A percentile compares a stretch with the other conserved stretches of the same genome.
These are phyloP conservation scores for Wickerhamomyces pijperi DNA, from an alignment of 805 yeast genomes.

Conservation along the genomic window DNA sequence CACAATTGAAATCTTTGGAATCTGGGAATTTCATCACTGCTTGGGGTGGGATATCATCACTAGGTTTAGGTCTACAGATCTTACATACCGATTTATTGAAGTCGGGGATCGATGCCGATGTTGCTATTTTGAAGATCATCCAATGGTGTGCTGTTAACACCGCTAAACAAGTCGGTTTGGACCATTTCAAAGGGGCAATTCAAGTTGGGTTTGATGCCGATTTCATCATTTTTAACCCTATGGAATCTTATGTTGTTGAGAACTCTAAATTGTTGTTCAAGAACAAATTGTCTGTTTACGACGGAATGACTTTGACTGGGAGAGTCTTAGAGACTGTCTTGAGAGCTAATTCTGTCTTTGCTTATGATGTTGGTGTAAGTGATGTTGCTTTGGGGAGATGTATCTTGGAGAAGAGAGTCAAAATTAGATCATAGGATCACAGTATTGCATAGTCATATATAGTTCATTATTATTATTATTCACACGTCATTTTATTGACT, in stretches of 20 bases:
- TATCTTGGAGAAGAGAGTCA: constrained; percentile 52
- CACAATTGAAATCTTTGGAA: constrained; percentile 71
- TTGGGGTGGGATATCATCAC: constrained; percentile 95
- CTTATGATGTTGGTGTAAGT: constrained; percentile 40
- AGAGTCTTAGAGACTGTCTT: constrained; percentile 70
- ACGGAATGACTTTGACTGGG: constrained; percentile 61
- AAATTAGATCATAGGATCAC: too few species aligned
- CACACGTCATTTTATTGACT: too few species aligned
- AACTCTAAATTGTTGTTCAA: constrained; percentile 59
- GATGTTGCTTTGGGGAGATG: constrained; percentile 46
- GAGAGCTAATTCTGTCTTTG: constrained; percentile 64
- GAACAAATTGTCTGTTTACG: constrained; percentile 81
- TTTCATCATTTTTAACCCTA: constrained; percentile 69
- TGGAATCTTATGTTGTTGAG: constrained; percentile 33
- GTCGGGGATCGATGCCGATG: constrained; percentile 34
- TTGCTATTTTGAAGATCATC: constrained; percentile 46
- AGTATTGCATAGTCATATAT: not conserved
- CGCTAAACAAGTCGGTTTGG: constrained; percentile 73
- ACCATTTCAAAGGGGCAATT: constrained; percentile 60
- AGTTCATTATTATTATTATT: too few species aligned
- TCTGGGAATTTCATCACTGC: constrained; percentile 84
- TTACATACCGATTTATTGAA: constrained; percentile 64
- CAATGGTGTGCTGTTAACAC: constrained; percentile 79
- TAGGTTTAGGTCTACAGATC: constrained; percentile 81
- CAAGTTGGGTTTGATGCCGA: constrained; percentile 84